These are phyloP conservation scores for Escallonia rubra DNA, from an alignment of 129 eudicot genomes.

Conservation along the genomic window DNA sequence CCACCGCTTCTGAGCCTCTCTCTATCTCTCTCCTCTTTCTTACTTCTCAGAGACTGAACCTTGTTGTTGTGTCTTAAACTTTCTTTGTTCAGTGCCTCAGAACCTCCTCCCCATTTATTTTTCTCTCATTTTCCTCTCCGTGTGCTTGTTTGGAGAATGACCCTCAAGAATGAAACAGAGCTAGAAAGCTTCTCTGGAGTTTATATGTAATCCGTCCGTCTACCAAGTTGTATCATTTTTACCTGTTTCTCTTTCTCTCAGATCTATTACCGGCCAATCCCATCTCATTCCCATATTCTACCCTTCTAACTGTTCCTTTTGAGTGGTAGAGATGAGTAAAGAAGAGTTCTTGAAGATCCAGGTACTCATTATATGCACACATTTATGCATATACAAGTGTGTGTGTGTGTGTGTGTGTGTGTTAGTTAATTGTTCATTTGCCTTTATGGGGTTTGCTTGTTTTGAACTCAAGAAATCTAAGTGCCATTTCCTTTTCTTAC, in stretches of 20 bases:
- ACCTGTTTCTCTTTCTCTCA: background rate
- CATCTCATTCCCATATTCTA: background rate
- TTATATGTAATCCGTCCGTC: constrained; percentile 5
- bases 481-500: constrained; percentile 13
- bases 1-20: constrained; percentile 41
- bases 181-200: background rate
- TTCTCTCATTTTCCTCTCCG: constrained; percentile 5
- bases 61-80: background rate
- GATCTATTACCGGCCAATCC: constrained; percentile 2
- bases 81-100: background rate
- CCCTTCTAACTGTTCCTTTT: constrained; percentile 7
- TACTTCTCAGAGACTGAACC: background rate
- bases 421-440: background rate
- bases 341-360: constrained; percentile 99
- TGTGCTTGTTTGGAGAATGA: background rate
- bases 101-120: constrained; percentile 1
- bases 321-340: constrained; percentile 64
- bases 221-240: background rate
- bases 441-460: constrained; percentile 38
- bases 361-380: constrained; percentile 35
- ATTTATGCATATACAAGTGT: background rate
- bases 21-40: constrained; percentile 16
- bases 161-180: background rate
- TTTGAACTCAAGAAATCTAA: constrained; percentile 25
- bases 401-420: background rate